Percentiles rank a stretch among this genome's conserved stretches.
These are phyloP conservation scores for Primulina tabacum DNA, from an alignment of 257 asterid genomes.

Conservation along the genomic window DNA sequence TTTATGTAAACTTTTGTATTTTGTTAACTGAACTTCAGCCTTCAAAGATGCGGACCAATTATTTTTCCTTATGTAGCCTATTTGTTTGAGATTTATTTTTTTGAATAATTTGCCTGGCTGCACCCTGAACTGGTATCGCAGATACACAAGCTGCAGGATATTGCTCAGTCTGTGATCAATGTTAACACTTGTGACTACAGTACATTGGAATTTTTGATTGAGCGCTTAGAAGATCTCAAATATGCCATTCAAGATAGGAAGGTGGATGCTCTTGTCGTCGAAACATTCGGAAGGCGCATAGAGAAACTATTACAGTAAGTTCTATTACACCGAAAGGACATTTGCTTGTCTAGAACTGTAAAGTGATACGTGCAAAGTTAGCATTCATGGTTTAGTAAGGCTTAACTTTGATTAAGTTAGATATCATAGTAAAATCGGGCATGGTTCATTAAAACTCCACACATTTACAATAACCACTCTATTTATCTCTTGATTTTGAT, in stretches of 20 bases:
- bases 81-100: not conserved
- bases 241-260: conserved; percentile 84
- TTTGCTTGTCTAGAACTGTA: conserved; percentile 13
- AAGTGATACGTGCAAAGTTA: conserved; percentile 14
- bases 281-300: conserved; percentile 93
- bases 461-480: conserved; percentile 1
- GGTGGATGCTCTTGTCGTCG: conserved; percentile 97
- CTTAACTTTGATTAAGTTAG: conserved; percentile 9
- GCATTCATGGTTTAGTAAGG: conserved; percentile 5
- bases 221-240: conserved; percentile 76
- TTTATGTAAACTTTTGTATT: no score
- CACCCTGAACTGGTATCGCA: conserved; percentile 45
- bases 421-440: conserved; percentile 6
- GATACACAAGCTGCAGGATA: conserved; percentile 74
- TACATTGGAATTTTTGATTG: conserved; percentile 77
- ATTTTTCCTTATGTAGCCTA: not conserved
- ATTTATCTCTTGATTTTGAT: conserved; percentile 18
- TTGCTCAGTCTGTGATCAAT: conserved; percentile 72
- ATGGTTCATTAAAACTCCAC: not conserved
- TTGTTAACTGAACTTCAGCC: not conserved
- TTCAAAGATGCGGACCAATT: not conserved
- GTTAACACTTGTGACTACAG: conserved; percentile 64
- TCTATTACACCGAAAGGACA: conserved; percentile 10
- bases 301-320: conserved; percentile 97
- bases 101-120: conserved; percentile 24